phyloP scores from a whole-genome alignment of 2,329 filamentous ascomycete genomes.

The Alternaria ventricosa region DNA sequence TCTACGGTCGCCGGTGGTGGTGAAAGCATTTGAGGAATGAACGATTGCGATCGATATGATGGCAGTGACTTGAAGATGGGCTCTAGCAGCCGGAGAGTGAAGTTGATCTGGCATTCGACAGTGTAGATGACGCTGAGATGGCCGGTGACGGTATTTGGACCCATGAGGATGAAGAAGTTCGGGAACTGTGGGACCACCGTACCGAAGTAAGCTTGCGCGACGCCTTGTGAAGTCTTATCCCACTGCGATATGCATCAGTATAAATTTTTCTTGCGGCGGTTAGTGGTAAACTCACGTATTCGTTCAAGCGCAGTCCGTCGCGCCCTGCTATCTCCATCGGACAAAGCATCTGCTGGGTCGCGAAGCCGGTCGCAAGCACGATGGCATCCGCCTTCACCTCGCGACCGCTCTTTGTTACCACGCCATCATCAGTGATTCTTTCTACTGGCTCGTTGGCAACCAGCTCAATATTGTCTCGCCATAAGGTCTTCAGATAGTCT shows the following conservation, averaged over 20 bases:
- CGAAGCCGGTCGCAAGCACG: constrained; percentile 58
- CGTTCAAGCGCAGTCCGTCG: constrained; percentile 48
- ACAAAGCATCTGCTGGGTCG: constrained; percentile 55
- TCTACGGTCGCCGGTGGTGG: constrained; percentile 38
- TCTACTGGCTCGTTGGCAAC: constrained; percentile 51
- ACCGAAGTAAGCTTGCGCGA: constrained; percentile 57
- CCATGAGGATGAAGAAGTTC: constrained; percentile 35
- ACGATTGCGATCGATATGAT: constrained; percentile 29
- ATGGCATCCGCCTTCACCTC: constrained; percentile 55
- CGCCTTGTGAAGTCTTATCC: constrained; percentile 44
- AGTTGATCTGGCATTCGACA: constrained; percentile 61
- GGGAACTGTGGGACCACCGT: constrained; percentile 52
- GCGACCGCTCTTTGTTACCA: constrained; percentile 49
- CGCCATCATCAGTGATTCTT: constrained; percentile 47
- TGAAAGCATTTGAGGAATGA: constrained; percentile 28
- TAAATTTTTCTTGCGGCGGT: background rate
- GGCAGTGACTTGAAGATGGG: constrained; percentile 50
- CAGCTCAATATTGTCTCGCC: constrained; percentile 53
- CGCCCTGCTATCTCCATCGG: constrained; percentile 57
- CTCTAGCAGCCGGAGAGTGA: constrained; percentile 50
- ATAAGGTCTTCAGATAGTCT: constrained; percentile 54
- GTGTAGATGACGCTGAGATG: constrained; percentile 60
- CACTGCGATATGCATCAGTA: constrained; percentile 40
- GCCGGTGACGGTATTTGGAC: constrained; percentile 54
- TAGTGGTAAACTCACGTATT: constrained; percentile 38